Percentiles rank a stretch among this genome's conserved stretches.
Conservation (phyloP, 768 basidiomycete genomes). For the Albatrellus ellisii region DNA sequence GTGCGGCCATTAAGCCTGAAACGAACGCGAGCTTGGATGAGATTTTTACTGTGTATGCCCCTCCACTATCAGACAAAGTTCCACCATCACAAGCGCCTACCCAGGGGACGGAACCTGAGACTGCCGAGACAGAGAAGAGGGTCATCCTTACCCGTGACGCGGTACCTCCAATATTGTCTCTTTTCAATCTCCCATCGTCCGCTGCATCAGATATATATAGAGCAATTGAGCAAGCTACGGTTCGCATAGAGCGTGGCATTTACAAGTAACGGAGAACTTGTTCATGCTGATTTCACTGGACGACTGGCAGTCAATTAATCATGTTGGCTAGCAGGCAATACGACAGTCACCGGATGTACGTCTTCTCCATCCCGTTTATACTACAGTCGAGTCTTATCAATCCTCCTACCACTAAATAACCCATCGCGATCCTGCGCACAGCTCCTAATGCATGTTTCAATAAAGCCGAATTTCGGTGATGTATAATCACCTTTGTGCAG, state of each 20-base stretch:
- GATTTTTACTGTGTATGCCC: slow-evolving; percentile 31
- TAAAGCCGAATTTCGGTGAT: too few species aligned
- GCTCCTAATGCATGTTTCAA: too few species aligned
- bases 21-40: slow-evolving; percentile 40
- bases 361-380: too few species aligned
- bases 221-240: slow-evolving; percentile 46
- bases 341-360: too few species aligned
- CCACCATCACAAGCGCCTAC: slow-evolving; percentile 6
- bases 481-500: too few species aligned
- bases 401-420: too few species aligned
- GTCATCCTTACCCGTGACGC: slow-evolving; percentile 39
- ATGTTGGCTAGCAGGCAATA: too few species aligned
- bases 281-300: too few species aligned
- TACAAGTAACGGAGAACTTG: too few species aligned
- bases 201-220: slow-evolving; percentile 41
- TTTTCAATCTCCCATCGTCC: slow-evolving; percentile 32
- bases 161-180: slow-evolving; percentile 34
- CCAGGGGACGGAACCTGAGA: background rate
- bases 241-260: slow-evolving; percentile 21
- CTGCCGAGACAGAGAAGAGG: slow-evolving; percentile 9
- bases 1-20: slow-evolving; percentile 42
- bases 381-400: too few species aligned
- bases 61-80: slow-evolving; percentile 5
- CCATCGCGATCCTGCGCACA: too few species aligned
- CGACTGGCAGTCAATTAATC: too few species aligned